Evolutionary conservation across 768 basidiomycete genomes (phyloP).

Genomic region (Lentinula edodes): DNA sequence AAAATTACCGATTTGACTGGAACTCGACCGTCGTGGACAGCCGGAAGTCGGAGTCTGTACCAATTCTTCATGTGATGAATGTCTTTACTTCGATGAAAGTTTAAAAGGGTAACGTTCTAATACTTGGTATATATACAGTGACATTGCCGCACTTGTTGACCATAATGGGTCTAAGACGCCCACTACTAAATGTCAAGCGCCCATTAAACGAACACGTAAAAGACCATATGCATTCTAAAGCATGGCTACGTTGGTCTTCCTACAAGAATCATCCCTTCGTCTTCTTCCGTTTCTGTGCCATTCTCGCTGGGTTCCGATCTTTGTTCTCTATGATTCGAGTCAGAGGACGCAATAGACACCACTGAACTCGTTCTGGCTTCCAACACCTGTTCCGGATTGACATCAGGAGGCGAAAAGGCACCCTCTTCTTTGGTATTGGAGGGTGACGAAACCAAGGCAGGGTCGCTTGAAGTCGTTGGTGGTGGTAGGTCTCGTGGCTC

Average conservation of each 20-base stretch:
- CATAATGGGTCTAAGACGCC: not conserved
- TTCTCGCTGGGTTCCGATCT: constrained; percentile 49
- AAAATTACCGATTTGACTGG: too few relatives aligned
- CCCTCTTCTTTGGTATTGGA: not conserved
- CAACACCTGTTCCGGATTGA: constrained; percentile 2
- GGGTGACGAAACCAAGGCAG: not conserved
- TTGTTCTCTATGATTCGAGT: constrained; percentile 25
- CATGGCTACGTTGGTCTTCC: constrained; percentile 42
- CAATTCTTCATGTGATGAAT: not conserved
- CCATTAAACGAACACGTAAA: not conserved
- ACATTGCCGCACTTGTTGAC: not conserved
- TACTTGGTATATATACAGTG: not conserved
- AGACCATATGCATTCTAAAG: not conserved
- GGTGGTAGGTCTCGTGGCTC: not conserved
- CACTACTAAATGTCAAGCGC: not conserved
- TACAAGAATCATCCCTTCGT: constrained; percentile 79
- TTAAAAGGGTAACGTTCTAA: not conserved
- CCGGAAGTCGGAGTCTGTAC: not conserved
- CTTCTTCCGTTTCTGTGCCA: constrained; percentile 74
- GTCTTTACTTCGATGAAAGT: not conserved
- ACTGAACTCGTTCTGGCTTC: constrained; percentile 15
- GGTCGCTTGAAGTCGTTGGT: not conserved
- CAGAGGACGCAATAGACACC: constrained; percentile 29
- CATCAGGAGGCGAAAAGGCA: not conserved
- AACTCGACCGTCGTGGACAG: not conserved